phyloP scores from a whole-genome alignment of 2,329 filamentous ascomycete species.

The Zarea fungicola region DNA sequence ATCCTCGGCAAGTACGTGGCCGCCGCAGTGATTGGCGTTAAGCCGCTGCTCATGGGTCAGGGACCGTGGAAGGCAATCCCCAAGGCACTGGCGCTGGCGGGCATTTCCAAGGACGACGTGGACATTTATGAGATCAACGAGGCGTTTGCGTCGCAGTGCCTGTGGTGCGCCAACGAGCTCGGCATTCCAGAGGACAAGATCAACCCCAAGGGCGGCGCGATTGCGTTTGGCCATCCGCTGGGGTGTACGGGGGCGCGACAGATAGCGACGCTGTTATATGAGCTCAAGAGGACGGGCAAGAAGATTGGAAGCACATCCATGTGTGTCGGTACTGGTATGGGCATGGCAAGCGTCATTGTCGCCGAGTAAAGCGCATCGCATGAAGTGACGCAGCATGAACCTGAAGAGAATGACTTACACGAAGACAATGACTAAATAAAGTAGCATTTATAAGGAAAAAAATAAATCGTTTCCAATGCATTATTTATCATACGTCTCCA shows the following conservation, averaged over 20 bases:
- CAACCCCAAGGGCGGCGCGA: slow-evolving; percentile 95
- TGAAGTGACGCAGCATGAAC: no score
- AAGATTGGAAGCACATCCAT: slow-evolving; percentile 93
- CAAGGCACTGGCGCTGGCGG: slow-evolving; percentile 80
- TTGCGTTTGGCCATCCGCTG: slow-evolving; percentile 91
- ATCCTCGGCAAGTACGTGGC: slow-evolving; percentile 91
- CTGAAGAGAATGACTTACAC: no score
- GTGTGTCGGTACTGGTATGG: slow-evolving; percentile 97
- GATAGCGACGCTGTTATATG: slow-evolving; percentile 85
- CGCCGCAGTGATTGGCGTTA: slow-evolving; percentile 80
- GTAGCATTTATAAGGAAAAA: no score
- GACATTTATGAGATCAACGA: slow-evolving; percentile 99
- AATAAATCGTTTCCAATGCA: no score
- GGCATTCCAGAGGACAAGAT: slow-evolving; percentile 79
- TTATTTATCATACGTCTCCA: no score
- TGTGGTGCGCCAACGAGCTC: slow-evolving; percentile 89
- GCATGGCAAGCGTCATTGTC: slow-evolving; percentile 95
- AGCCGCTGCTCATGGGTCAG: slow-evolving; percentile 91
- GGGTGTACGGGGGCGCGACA: slow-evolving; percentile 93
- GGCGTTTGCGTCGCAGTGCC: slow-evolving; percentile 90
- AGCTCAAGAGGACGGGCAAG: slow-evolving; percentile 75
- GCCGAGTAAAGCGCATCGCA: no score
- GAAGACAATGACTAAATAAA: no score
- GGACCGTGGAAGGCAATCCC: slow-evolving; percentile 96
- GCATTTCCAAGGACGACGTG: slow-evolving; percentile 81